Evolutionary conservation across 139 green algal species (phyloP).

Genomic region (Micractinium sp.): DNA sequence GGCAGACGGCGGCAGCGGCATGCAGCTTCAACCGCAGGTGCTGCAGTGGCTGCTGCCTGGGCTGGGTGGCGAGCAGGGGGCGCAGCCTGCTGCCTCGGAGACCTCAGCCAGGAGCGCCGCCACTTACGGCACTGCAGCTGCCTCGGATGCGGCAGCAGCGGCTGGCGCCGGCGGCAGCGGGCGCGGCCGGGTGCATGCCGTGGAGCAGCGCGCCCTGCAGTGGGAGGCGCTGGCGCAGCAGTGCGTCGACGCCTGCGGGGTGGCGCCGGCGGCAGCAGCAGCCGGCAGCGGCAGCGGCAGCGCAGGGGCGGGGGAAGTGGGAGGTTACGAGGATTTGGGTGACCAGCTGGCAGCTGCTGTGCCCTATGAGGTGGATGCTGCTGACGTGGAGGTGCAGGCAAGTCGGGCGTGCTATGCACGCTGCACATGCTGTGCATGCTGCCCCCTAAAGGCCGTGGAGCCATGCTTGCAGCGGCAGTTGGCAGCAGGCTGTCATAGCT

Average conservation of each 20-base stretch:
- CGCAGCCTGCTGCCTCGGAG: slow-evolving; percentile 11
- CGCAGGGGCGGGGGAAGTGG: background rate
- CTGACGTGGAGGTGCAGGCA: slow-evolving; percentile 40
- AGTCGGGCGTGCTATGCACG: background rate
- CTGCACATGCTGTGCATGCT: background rate
- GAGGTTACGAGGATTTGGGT: background rate
- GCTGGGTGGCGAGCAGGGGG: background rate
- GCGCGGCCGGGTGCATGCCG: slow-evolving; percentile 28
- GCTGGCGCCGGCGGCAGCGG: background rate
- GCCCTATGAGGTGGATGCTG: slow-evolving; percentile 53
- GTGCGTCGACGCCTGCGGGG: slow-evolving; percentile 29
- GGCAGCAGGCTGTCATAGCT: background rate
- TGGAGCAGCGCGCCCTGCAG: slow-evolving; percentile 63
- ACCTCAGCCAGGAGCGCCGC: slow-evolving; percentile 11
- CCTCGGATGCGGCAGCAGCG: background rate
- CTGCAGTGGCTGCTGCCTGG: slow-evolving; percentile 35
- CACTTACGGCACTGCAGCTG: background rate
- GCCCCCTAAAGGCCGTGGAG: too few relatives aligned
- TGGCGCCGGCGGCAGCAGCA: background rate
- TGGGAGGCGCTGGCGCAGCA: slow-evolving; percentile 72
- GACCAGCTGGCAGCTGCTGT: slow-evolving; percentile 50
- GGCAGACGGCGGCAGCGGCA: background rate
- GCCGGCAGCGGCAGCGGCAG: slow-evolving; percentile 37
- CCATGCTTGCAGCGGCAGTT: background rate
- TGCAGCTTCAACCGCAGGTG: background rate